Base-by-base conservation (phyloP, 2,329 filamentous ascomycete genomes). In the Trichoderma sp. region DNA sequence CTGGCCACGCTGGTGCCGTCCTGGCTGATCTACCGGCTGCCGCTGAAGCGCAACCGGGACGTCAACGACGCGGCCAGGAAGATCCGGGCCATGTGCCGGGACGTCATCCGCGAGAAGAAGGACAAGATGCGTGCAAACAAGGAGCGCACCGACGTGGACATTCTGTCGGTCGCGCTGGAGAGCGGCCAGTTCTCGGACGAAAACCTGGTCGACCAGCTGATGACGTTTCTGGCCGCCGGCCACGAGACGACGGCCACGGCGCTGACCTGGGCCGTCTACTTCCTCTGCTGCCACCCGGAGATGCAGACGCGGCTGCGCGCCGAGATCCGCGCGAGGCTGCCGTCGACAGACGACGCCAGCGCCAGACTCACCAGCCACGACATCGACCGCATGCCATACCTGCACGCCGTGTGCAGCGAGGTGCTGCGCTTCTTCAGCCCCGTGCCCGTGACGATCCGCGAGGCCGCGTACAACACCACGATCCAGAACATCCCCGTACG, bases 191-290 rank as follows among this genome's bases (percentile, higher is more conserved):
- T 96, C 79, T 86, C 81, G 14, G 92, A 96, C 71, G 91, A 93
- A 59, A 89, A 93, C 70, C 86, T 97, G n/a, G 87, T 93, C 43
- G 91, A 96, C 77, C 93, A 97, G 79, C 86, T 96, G 76, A 96
- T 96, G 92, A 96, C 92, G 0, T 96, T 96, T 81, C 86, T 96
- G 5, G 91, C 90, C 0, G 93, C 93, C 0, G 90, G 90, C 26
- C 92, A 95, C 77, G 91, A 95, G 80, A 95, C 92, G 1, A 94
- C 91, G 0, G 88, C 92, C 1, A 86, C 89, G 1, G 85, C 91
- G 21, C 83, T 96, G 76, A 91, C 89, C n/a, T 95, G 91, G 91
- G 86, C 90, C 3, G 79, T 89, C 8, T 92, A 93, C 76, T 81
- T 90, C 54, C 85, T 96, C n/a, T 87, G 87, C 73, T 83, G 84